Conservation (phyloP, 306 rosid species). For the Prunus mongolica region DNA sequence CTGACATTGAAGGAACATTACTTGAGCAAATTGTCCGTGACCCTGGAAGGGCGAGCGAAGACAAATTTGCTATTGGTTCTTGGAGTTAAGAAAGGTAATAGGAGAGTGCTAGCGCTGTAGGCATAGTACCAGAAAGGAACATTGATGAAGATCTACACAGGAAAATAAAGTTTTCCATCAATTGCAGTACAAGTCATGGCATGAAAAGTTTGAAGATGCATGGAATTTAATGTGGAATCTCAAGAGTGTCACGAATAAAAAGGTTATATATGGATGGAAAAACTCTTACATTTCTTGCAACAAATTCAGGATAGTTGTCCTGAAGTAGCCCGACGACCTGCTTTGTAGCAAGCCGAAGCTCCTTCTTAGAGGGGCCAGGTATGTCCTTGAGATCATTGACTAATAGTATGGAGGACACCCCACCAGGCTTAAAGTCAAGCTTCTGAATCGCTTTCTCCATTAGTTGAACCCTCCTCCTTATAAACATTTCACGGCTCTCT, state of each 20-base stretch:
- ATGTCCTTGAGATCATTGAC: slow-evolving; percentile 66
- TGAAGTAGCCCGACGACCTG: slow-evolving; percentile 67
- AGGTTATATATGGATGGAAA: no score
- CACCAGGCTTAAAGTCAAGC: slow-evolving; percentile 59
- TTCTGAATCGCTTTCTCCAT: slow-evolving; percentile 61
- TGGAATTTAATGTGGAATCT: not conserved
- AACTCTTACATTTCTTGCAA: slow-evolving; percentile 43
- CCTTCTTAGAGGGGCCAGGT: slow-evolving; percentile 66
- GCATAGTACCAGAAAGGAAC: slow-evolving; percentile 88
- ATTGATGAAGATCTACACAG: slow-evolving; percentile 66
- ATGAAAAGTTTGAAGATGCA: not conserved
- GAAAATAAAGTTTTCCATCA: not conserved
- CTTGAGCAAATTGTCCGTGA: slow-evolving; percentile 36
- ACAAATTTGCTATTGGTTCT: slow-evolving; percentile 73
- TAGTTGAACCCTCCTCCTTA: slow-evolving; percentile 63
- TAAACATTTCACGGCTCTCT: slow-evolving; percentile 49
- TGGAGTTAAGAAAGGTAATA: slow-evolving; percentile 55
- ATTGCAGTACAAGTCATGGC: not conserved
- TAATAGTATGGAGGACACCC: slow-evolving; percentile 56
- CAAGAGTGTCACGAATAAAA: not conserved
- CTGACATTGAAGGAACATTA: not conserved
- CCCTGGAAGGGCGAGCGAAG: slow-evolving; percentile 66
- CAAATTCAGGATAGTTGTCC: slow-evolving; percentile 74
- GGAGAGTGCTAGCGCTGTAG: slow-evolving; percentile 28
- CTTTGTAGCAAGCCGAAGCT: slow-evolving; percentile 66